Conservation (phyloP, 768 basidiomycete species). For the Panaeolus cyanescens region DNA sequence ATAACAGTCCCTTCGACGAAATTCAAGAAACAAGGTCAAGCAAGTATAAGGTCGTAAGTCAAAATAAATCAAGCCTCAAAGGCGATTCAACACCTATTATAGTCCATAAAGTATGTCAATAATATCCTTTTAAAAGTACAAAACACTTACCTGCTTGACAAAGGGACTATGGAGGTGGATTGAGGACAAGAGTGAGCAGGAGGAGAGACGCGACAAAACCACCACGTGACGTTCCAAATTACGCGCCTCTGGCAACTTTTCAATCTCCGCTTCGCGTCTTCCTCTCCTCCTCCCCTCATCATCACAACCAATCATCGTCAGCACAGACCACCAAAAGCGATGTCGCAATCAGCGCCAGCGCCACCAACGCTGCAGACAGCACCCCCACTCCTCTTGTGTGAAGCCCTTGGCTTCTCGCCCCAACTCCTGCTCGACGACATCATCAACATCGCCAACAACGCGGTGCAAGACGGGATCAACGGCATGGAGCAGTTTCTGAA, state of each 20-base stretch:
- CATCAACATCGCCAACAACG: constrained; percentile 79
- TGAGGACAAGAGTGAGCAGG: too few species aligned
- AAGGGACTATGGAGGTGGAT: too few species aligned
- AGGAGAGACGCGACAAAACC: too few species aligned
- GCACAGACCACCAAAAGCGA: neutral
- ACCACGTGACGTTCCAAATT: neutral
- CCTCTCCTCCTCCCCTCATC: neutral
- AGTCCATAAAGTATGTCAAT: too few species aligned
- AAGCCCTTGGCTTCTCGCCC: constrained; percentile 83
- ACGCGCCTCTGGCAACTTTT: neutral
- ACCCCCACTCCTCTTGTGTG: constrained; percentile 58
- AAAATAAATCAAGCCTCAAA: too few species aligned
- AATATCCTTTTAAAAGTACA: too few species aligned
- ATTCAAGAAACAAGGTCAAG: too few species aligned
- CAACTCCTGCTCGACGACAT: constrained; percentile 86
- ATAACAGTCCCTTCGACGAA: too few species aligned
- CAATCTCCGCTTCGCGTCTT: neutral
- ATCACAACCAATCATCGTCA: neutral
- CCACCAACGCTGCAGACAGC: constrained; percentile 9
- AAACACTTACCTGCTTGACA: neutral
- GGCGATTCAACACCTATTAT: too few species aligned
- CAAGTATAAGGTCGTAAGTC: too few species aligned
- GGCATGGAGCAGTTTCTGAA: constrained; percentile 78
- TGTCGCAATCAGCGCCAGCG: neutral
- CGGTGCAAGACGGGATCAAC: constrained; percentile 76